Base-by-base conservation (phyloP, 176 grass and related monocot genomes). In the Carex pumila region DNA sequence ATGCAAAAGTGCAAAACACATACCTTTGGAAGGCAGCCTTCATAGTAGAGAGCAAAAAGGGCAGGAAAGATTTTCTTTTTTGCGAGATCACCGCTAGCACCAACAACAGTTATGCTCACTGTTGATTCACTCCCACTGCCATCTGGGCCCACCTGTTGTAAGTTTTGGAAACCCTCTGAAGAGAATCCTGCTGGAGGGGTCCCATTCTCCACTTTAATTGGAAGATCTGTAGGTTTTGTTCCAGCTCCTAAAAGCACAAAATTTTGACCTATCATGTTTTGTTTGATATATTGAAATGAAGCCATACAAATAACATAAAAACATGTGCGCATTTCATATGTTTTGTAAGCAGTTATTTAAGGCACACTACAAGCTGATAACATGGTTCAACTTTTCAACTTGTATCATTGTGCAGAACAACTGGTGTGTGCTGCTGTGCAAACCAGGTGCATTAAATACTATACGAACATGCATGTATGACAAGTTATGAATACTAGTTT, bases 41-140 rank as follows among this genome's bases (percentile, higher is more conserved):
- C 95, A 47, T 94, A 98, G 82, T 94, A 98, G 39, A 98, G 92
- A 81, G 95, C 92, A 52, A 98, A 98, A 64, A 98, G 89, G 18
- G 95, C 95, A 85, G 95, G 95, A 73, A 98, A 98, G 87, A 98
- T 98, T 90, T 98, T 98, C 89, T 98, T 98, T 87, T 98, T 98
- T 3, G 95, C 95, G 60, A 98, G 95, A 86, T 98, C 95, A 14
- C 95, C 95, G 34, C 92, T 94, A 17, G 95, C 95, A 71, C 95
- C 95, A 66, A 98, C 89, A 1, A 98, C 92, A 1, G 95, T 98
- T 77, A 98, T 94, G 84, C 91, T 98, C 84, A 98, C 92, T 53
- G 89, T 91, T 19, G 85, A 88, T 34, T 94, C 89, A 39, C 19
- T 71, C 59, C 75, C 84, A 17, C 47, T 60, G 0, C 66, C 78